Evolutionary conservation across 164 flowering plant species (phyloP).

Genomic region (Stephania yunnanensis): DNA sequence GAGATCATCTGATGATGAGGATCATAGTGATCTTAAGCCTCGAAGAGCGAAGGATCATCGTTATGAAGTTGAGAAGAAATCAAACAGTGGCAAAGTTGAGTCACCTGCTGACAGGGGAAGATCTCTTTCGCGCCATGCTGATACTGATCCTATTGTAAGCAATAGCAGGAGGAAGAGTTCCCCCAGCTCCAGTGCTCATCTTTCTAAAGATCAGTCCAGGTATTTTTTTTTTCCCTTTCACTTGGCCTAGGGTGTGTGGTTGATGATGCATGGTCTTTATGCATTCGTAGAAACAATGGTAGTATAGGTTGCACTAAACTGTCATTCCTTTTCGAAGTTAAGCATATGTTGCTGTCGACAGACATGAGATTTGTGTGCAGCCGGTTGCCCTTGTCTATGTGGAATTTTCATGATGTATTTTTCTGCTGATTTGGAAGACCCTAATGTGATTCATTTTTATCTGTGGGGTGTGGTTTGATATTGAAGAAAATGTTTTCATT

Average conservation of each 20-base stretch:
- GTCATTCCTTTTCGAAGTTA: neutral
- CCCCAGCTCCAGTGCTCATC: conserved; percentile 19
- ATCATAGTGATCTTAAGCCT: conserved; percentile 31
- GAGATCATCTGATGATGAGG: conserved; percentile 39
- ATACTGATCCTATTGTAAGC: conserved; percentile 24
- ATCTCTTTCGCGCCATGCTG: conserved; percentile 36
- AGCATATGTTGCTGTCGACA: neutral
- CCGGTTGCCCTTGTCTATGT: neutral
- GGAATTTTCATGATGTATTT: neutral
- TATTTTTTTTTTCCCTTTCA: neutral
- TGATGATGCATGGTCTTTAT: neutral
- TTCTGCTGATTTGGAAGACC: neutral
- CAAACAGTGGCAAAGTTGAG: conserved; percentile 30
- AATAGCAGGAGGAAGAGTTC: conserved; percentile 21
- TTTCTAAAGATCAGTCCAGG: conserved; percentile 22
- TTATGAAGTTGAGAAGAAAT: conserved; percentile 32
- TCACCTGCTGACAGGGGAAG: conserved; percentile 35
- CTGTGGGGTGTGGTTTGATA: neutral
- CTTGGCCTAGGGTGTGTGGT: neutral
- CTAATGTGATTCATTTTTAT: neutral
- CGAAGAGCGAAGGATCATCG: conserved; percentile 34
- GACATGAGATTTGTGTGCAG: neutral
- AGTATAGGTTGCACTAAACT: neutral
- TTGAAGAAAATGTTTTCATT: neutral
- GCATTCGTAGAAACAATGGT: neutral